phyloP scores from a whole-genome alignment of 148 eudicot species.

The Euryodendron excelsum region DNA sequence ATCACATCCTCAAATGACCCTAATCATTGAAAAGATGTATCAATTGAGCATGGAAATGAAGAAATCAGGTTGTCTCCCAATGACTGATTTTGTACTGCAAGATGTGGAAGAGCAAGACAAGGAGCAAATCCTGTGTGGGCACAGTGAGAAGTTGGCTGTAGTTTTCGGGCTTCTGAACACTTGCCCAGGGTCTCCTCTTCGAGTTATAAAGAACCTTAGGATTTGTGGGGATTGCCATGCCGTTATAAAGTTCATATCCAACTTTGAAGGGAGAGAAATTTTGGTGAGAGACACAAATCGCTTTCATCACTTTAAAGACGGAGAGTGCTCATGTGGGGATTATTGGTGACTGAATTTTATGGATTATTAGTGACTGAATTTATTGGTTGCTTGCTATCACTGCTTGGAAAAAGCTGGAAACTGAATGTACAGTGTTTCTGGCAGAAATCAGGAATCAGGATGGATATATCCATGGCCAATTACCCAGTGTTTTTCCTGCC shows the following conservation, averaged over 20 bases:
- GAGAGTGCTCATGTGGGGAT: slow-evolving; percentile 86
- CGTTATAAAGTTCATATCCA: slow-evolving; percentile 58
- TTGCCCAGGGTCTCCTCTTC: slow-evolving; percentile 48
- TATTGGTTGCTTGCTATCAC: not conserved
- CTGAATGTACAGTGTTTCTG: not conserved
- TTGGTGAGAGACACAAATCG: slow-evolving; percentile 78
- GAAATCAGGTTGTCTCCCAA: slow-evolving; percentile 40
- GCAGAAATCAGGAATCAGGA: not conserved
- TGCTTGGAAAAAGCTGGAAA: not conserved
- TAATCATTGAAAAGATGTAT: slow-evolving; percentile 40
- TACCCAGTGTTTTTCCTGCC: not conserved
- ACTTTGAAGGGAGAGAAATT: slow-evolving; percentile 62
- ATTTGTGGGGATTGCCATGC: slow-evolving; percentile 64
- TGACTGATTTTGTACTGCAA: slow-evolving; percentile 45
- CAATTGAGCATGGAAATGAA: slow-evolving; percentile 43
- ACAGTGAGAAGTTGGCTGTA: slow-evolving; percentile 64
- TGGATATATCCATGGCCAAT: not conserved
- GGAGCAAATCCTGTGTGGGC: slow-evolving; percentile 60
- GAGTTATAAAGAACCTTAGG: slow-evolving; percentile 60
- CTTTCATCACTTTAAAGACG: slow-evolving; percentile 82
- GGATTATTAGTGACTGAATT: slow-evolving; percentile 66
- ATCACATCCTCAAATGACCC: slow-evolving; percentile 43
- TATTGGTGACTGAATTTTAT: slow-evolving; percentile 59
- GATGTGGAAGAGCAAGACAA: slow-evolving; percentile 70
- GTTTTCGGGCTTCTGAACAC: slow-evolving; percentile 54